phyloP scores from a whole-genome alignment of 495 filamentous ascomycete species.

The Penicillium ochrochloron region DNA sequence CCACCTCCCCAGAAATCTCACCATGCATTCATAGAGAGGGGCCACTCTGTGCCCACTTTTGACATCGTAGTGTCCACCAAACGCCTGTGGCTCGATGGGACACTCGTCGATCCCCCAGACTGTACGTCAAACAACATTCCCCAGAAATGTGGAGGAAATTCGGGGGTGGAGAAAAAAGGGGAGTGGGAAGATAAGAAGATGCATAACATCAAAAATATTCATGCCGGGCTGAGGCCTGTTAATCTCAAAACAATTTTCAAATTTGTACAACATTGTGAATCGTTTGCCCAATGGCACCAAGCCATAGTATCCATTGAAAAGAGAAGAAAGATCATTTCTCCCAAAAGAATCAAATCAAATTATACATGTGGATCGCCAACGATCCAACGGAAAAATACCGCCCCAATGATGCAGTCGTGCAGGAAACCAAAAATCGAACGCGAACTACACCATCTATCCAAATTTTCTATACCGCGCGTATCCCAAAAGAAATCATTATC shows the following conservation, averaged over 20 bases:
- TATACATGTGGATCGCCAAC: conserved; percentile 12
- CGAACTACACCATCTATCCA: conserved; percentile 19
- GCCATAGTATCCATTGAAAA: not conserved
- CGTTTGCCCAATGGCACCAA: conserved; percentile 4
- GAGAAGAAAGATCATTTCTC: conserved; percentile 8
- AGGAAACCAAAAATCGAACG: conserved; percentile 12
- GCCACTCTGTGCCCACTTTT: not conserved
- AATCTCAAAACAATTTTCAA: not conserved
- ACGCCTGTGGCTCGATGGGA: not conserved
- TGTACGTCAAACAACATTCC: not conserved
- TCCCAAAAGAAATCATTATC: conserved; percentile 18
- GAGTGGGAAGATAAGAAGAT: not conserved
- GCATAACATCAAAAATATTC: not conserved
- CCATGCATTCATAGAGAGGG: not conserved
- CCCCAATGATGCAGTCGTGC: conserved; percentile 17
- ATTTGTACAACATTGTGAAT: not conserved
- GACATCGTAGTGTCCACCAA: not conserved
- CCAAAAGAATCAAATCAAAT: conserved; percentile 6
- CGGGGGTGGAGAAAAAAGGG: not conserved
- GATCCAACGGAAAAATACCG: conserved; percentile 15
- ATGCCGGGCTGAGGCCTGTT: not conserved
- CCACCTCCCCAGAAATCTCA: not conserved
- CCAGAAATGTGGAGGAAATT: not conserved
- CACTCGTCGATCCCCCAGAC: conserved; percentile 6
- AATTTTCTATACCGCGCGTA: conserved; percentile 20